Evolutionary conservation across 306 rosid genomes (phyloP).

Genomic region (Fragaria vesca): DNA sequence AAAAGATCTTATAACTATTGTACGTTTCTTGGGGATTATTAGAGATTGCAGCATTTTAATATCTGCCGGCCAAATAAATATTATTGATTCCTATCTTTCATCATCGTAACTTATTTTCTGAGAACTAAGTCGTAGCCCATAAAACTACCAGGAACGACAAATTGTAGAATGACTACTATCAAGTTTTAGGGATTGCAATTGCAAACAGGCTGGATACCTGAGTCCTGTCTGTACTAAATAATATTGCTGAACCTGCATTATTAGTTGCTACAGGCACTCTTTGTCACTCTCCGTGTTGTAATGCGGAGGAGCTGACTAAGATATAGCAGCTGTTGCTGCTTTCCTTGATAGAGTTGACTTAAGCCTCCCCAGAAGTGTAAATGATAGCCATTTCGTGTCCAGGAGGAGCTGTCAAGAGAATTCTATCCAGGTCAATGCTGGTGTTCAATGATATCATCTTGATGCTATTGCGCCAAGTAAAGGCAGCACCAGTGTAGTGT

Average conservation of each 20-base stretch:
- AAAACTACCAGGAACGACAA: neutral
- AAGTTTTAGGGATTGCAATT: neutral
- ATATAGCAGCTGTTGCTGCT: neutral
- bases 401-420: neutral
- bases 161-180: neutral
- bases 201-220: neutral
- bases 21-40: too few relatives aligned
- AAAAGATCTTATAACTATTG: too few relatives aligned
- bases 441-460: neutral
- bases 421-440: neutral
- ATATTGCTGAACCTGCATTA: neutral
- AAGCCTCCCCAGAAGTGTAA: neutral
- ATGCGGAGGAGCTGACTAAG: neutral
- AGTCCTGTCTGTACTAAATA: neutral
- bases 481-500: neutral
- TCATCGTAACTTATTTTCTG: neutral
- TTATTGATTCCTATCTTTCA: neutral
- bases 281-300: neutral
- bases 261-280: neutral
- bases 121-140: neutral
- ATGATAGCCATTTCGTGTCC: neutral
- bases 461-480: neutral
- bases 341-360: neutral
- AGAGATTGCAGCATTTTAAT: neutral
- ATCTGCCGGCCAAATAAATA: neutral